These are phyloP conservation scores for Elongisporangium undulatum DNA, from an alignment of 352 stramenopile species.

Conservation along the genomic window DNA sequence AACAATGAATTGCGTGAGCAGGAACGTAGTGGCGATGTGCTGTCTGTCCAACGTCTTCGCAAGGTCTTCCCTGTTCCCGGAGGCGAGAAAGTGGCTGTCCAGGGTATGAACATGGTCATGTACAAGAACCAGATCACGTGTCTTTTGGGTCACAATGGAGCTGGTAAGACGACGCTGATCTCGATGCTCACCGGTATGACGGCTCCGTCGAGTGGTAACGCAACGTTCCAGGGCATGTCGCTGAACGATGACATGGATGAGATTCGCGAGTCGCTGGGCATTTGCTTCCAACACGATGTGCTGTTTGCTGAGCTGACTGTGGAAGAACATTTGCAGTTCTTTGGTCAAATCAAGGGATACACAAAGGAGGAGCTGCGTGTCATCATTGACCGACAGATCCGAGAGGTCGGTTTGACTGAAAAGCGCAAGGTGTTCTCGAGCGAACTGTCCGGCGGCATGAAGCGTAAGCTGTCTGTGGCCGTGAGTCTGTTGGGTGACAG, in stretches of 20 bases:
- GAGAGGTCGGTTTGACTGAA: slow-evolving; percentile 58
- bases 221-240: slow-evolving; percentile 61
- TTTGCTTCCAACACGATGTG: too few species aligned
- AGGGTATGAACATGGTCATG: slow-evolving; percentile 81
- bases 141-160: too few species aligned
- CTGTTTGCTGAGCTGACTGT: slow-evolving; percentile 75
- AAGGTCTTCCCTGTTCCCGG: slow-evolving; percentile 75
- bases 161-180: too few species aligned
- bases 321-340: slow-evolving; percentile 69
- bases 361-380: slow-evolving; percentile 19
- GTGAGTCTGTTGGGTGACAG: slow-evolving; percentile 85
- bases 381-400: slow-evolving; percentile 34
- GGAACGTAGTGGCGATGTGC: slow-evolving; percentile 26
- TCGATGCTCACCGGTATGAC: slow-evolving; percentile 90
- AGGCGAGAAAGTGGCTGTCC: slow-evolving; percentile 76
- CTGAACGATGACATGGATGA: slow-evolving; percentile 70
- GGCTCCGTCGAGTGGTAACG: slow-evolving; percentile 43
- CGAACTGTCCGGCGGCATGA: slow-evolving; percentile 85
- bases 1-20: slow-evolving; percentile 32
- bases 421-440: slow-evolving; percentile 47
- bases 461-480: slow-evolving; percentile 88
- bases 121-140: too few species aligned
- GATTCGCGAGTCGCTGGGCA: too few species aligned
- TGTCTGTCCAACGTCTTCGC: slow-evolving; percentile 38
- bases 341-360: slow-evolving; percentile 57